phyloP scores from a whole-genome alignment of 2,329 filamentous ascomycete species.

The Penicillium palitans region DNA sequence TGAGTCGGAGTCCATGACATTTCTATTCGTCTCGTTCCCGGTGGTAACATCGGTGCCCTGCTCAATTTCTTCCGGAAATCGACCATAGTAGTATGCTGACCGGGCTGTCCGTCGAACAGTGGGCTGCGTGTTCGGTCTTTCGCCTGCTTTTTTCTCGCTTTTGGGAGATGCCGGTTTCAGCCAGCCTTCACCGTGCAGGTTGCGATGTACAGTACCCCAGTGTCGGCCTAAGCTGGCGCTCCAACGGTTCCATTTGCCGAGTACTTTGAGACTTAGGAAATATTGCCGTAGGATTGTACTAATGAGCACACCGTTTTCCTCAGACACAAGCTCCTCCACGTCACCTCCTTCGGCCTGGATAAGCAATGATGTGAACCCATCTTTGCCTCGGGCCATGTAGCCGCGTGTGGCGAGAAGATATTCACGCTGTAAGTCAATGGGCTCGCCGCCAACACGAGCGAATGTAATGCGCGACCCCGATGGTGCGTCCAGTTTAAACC shows the following conservation, averaged over 20 bases:
- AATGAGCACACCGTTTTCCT: slow-evolving; percentile 85
- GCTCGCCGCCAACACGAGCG: slow-evolving; percentile 60
- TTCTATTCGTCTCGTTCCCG: slow-evolving; percentile 25
- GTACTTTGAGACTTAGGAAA: slow-evolving; percentile 79
- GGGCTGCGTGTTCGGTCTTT: slow-evolving; percentile 19
- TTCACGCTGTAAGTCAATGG: slow-evolving; percentile 61
- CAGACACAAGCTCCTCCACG: slow-evolving; percentile 75
- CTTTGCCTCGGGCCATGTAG: slow-evolving; percentile 87
- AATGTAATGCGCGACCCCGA: slow-evolving; percentile 63
- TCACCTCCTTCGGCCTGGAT: slow-evolving; percentile 72
- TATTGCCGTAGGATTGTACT: slow-evolving; percentile 86
- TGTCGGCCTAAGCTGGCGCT: slow-evolving; percentile 62
- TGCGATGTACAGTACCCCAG: slow-evolving; percentile 66
- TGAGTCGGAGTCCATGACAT: slow-evolving; percentile 46
- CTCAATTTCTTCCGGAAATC: slow-evolving; percentile 28
- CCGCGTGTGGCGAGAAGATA: slow-evolving; percentile 79
- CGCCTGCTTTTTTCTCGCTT: slow-evolving; percentile 26
- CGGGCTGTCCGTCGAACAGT: slow-evolving; percentile 26
- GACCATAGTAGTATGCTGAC: slow-evolving; percentile 32
- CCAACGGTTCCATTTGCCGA: slow-evolving; percentile 77
- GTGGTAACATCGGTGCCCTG: neutral
- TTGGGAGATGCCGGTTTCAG: slow-evolving; percentile 44
- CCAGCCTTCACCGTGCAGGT: slow-evolving; percentile 56
- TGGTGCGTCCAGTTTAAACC: slow-evolving; percentile 65
- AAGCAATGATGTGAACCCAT: slow-evolving; percentile 77